Evolutionary conservation across 768 basidiomycete species (phyloP).

Genomic region (Phanerochaete carnosa): DNA sequence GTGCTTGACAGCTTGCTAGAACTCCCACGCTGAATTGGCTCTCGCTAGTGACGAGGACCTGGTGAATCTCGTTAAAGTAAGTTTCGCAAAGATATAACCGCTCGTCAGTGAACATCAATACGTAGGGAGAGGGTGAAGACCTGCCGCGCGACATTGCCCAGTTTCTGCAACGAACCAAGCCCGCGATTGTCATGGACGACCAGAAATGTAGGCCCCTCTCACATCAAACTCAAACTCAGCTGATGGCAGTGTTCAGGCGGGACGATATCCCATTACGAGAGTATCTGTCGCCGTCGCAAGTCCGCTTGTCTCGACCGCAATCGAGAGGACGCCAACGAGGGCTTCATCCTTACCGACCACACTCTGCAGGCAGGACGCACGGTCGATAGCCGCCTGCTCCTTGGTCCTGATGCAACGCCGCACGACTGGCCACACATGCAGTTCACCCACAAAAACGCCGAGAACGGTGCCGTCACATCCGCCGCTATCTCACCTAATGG

Average conservation of each 20-base stretch:
- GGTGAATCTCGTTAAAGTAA: conserved; percentile 6
- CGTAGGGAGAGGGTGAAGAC: not conserved
- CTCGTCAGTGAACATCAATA: not conserved
- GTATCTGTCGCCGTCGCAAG: not conserved
- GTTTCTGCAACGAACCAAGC: not conserved
- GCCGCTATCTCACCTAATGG: conserved; percentile 22
- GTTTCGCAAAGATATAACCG: not conserved
- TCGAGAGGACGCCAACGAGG: not conserved
- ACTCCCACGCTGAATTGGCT: conserved; percentile 13
- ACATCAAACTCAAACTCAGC: not conserved
- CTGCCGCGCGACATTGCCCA: not conserved
- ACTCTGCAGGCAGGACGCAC: not conserved
- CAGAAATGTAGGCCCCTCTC: not conserved
- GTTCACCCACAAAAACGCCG: not conserved
- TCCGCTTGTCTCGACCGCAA: not conserved
- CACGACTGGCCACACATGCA: conserved; percentile 8
- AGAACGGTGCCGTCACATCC: conserved; percentile 4
- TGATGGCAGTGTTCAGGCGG: not conserved
- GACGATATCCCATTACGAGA: not conserved
- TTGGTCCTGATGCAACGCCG: not conserved
- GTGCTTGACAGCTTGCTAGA: not conserved
- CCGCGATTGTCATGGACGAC: not conserved
- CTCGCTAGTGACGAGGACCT: conserved; percentile 16
- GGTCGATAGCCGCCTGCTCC: not conserved
- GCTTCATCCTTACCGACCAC: not conserved